Evolutionary conservation across 176 grass and related monocot species (phyloP).

Genomic region (Sorghum bicolor): Sorghum_bicolor_NCBIv3 NC_012873.2:56199501-56200000

Average conservation of each 20-base stretch:
- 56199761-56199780: conserved; percentile 61
- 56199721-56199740: conserved; percentile 82
- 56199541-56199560: not conserved
- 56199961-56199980: conserved; percentile 48
- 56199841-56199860: conserved; percentile 84
- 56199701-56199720: conserved; percentile 96
- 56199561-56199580: not conserved
- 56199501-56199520: not conserved
- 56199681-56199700: conserved; percentile 74
- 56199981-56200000: conserved; percentile 20
- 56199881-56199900: conserved; percentile 28
- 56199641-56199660: conserved; percentile 51
- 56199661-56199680: conserved; percentile 88
- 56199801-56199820: conserved; percentile 74
- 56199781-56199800: conserved; percentile 65
- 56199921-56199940: conserved; percentile 50
- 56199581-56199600: not conserved
- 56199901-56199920: conserved; percentile 22
- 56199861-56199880: conserved; percentile 71
- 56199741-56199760: conserved; percentile 96
- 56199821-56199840: conserved; percentile 51
- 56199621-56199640: not conserved
- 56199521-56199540: not conserved
- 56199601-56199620: not conserved
- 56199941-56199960: conserved; percentile 66